phyloP scores from a whole-genome alignment of 2,329 filamentous ascomycete genomes.

The Epichloe sp. region DNA sequence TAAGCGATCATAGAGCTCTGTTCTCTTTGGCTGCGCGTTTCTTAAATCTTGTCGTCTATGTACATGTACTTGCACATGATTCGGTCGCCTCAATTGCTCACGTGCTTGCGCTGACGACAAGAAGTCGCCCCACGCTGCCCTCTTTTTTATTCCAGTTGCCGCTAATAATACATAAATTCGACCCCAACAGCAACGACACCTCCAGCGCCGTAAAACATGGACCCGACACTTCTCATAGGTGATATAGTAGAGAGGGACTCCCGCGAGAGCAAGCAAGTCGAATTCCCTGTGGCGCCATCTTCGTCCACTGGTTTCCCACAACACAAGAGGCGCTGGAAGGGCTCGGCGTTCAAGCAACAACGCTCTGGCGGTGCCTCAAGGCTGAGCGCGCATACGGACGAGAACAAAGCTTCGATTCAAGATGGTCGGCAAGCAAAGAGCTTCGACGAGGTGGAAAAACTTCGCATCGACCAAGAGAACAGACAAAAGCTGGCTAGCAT shows the following conservation, averaged over 20 bases:
- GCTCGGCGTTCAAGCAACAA: constrained; percentile 67
- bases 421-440: constrained; percentile 4
- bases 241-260: constrained; percentile 70
- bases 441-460: constrained; percentile 45
- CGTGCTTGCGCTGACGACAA: neutral
- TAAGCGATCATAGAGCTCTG: too few relatives aligned
- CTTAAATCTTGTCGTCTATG: too few relatives aligned
- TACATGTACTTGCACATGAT: too few relatives aligned
- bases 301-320: constrained; percentile 67
- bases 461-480: constrained; percentile 74
- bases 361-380: constrained; percentile 13
- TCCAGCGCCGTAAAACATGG: constrained; percentile 14
- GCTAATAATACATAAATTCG: neutral
- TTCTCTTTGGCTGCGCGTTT: too few relatives aligned
- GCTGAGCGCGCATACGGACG: neutral
- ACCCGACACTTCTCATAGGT: constrained; percentile 45
- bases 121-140: neutral
- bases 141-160: neutral
- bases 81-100: neutral
- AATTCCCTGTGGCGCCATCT: constrained; percentile 30
- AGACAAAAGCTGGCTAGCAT: constrained; percentile 58
- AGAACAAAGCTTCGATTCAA: neutral
- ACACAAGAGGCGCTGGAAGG: constrained; percentile 61
- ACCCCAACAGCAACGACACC: neutral
- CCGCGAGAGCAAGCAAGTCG: constrained; percentile 45